Conservation (phyloP, 2,329 filamentous ascomycete genomes). For the Cladosporium sp. region DNA sequence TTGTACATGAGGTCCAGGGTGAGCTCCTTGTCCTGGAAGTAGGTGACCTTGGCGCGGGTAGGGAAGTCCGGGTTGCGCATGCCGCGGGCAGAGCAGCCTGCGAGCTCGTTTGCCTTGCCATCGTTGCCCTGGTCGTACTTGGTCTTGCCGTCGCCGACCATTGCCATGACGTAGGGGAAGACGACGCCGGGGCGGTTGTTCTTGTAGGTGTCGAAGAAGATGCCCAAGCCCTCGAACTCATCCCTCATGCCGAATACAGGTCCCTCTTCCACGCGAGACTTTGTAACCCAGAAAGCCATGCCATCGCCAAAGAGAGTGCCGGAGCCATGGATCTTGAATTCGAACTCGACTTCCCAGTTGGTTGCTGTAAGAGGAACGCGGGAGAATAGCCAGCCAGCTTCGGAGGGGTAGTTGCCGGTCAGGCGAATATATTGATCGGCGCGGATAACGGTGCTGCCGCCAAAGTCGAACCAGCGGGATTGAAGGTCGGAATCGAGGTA, state of each 20-base stretch:
- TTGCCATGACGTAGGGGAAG: slow-evolving; percentile 98
- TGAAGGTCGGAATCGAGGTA: slow-evolving; percentile 98
- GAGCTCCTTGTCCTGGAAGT: slow-evolving; percentile 94
- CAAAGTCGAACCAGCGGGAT: slow-evolving; percentile 98
- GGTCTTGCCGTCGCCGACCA: slow-evolving; percentile 90
- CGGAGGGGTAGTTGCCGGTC: slow-evolving; percentile 85
- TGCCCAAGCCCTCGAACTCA: slow-evolving; percentile 87
- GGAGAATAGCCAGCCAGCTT: slow-evolving; percentile 91
- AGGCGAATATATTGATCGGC: slow-evolving; percentile 84
- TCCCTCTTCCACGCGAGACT: slow-evolving; percentile 78
- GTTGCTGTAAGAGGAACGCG: slow-evolving; percentile 92
- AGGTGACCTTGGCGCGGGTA: slow-evolving; percentile 85
- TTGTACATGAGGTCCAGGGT: slow-evolving; percentile 95
- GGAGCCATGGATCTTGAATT: slow-evolving; percentile 89
- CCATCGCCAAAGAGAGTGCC: slow-evolving; percentile 93
- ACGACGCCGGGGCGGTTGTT: slow-evolving; percentile 95
- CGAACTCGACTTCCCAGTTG: slow-evolving; percentile 97
- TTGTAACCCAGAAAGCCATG: slow-evolving; percentile 97
- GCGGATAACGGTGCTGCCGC: slow-evolving; percentile 85
- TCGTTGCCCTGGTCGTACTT: slow-evolving; percentile 91
- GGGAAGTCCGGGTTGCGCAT: slow-evolving; percentile 76
- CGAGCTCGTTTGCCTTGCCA: slow-evolving; percentile 88
- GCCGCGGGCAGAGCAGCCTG: slow-evolving; percentile 90
- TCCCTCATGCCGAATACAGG: slow-evolving; percentile 87
- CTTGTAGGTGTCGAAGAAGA: slow-evolving; percentile 99